Percentiles rank a stretch among this genome's conserved stretches.
phyloP scores from a whole-genome alignment of 441 rosid species.

The Eutrema salsugineum region DNA sequence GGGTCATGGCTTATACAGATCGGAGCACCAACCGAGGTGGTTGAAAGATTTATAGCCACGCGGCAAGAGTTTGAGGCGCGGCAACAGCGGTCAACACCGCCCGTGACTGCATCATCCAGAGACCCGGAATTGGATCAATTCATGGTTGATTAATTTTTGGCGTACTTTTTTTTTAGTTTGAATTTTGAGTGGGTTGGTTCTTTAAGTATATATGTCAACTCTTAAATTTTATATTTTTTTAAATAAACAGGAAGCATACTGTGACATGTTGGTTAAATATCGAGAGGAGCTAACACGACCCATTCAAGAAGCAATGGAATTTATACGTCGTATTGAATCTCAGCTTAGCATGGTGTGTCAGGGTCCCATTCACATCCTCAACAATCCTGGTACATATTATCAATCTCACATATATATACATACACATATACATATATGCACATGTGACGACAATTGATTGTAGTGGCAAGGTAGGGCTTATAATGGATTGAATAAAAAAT shows the following conservation, averaged over 20 bases:
- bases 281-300: slow-evolving; percentile 89
- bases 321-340: slow-evolving; percentile 93
- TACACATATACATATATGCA: background rate
- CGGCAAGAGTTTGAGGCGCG: slow-evolving; percentile 70
- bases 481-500: background rate
- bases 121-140: slow-evolving; percentile 99
- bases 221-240: background rate
- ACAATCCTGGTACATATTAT: slow-evolving; percentile 52
- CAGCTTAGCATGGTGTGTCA: slow-evolving; percentile 79
- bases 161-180: too few relatives aligned
- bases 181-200: background rate
- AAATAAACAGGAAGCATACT: slow-evolving; percentile 77
- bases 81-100: slow-evolving; percentile 58
- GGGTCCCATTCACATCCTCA: slow-evolving; percentile 70
- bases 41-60: slow-evolving; percentile 60
- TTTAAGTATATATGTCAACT: background rate
- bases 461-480: slow-evolving; percentile 24
- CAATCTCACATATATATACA: background rate
- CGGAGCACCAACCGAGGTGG: slow-evolving; percentile 95
- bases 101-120: slow-evolving; percentile 37
- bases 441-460: background rate
- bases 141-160: slow-evolving; percentile 62
- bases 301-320: slow-evolving; percentile 95
- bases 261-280: slow-evolving; percentile 91
- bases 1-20: slow-evolving; percentile 39